Conservation (phyloP, 176 grass and related monocot genomes). For the Musa troglodytarum region DNA sequence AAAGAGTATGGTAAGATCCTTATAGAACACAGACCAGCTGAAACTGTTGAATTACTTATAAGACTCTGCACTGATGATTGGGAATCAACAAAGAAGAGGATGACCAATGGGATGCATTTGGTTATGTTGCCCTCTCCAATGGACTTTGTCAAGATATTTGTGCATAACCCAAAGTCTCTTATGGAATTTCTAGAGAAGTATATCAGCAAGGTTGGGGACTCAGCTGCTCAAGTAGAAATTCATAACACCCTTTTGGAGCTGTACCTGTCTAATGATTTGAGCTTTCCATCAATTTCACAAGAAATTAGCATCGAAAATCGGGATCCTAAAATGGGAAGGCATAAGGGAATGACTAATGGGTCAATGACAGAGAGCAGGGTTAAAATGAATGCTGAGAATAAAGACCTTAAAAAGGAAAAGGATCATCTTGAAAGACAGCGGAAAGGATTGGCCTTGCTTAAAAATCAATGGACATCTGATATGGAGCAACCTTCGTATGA, state of each 20-base stretch:
- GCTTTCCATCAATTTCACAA: slow-evolving; percentile 63
- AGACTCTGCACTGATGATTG: slow-evolving; percentile 57
- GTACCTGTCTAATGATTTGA: slow-evolving; percentile 80
- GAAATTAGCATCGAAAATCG: slow-evolving; percentile 49
- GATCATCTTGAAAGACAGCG: slow-evolving; percentile 52
- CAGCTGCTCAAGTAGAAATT: slow-evolving; percentile 83
- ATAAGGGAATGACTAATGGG: slow-evolving; percentile 41
- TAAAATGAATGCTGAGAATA: slow-evolving; percentile 29
- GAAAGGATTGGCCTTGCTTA: slow-evolving; percentile 76
- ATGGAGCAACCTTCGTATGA: slow-evolving; percentile 88
- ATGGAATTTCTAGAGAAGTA: slow-evolving; percentile 96
- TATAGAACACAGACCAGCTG: slow-evolving; percentile 67
- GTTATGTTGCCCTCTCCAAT: slow-evolving; percentile 83
- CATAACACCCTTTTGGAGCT: slow-evolving; percentile 91
- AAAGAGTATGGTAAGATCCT: slow-evolving; percentile 99
- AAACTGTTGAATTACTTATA: slow-evolving; percentile 85
- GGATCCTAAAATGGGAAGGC: slow-evolving; percentile 37
- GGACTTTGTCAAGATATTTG: slow-evolving; percentile 96
- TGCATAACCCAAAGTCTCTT: slow-evolving; percentile 69
- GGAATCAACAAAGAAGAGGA: slow-evolving; percentile 43
- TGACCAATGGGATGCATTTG: slow-evolving; percentile 39
- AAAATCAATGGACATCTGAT: slow-evolving; percentile 70
- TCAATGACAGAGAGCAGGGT: slow-evolving; percentile 30
- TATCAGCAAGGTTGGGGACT: slow-evolving; percentile 64
- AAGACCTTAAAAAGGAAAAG: slow-evolving; percentile 38